Conservation (phyloP, 2,329 filamentous ascomycete genomes). For the Westerdykella aurantiaca region DNA sequence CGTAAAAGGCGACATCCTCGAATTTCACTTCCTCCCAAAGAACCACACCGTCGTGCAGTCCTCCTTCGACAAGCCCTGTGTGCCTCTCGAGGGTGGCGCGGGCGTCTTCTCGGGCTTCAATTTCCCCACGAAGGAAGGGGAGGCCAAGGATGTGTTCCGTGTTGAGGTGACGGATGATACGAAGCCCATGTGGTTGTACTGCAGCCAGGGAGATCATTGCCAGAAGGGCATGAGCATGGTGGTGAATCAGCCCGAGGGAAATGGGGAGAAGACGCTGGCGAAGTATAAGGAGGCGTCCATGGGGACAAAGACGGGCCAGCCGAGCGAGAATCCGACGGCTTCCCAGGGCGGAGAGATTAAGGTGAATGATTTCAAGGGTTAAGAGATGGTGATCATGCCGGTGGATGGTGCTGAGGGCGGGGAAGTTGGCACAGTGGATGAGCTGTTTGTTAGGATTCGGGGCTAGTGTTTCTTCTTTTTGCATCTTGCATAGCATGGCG, state of each 20-base stretch:
- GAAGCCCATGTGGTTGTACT: constrained; percentile 74
- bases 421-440: too few relatives aligned
- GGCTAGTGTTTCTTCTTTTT: too few relatives aligned
- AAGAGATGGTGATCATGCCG: too few relatives aligned
- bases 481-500: too few relatives aligned
- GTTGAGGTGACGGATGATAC: constrained; percentile 57
- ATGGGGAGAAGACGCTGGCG: constrained; percentile 19
- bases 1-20: constrained; percentile 33
- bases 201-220: constrained; percentile 62
- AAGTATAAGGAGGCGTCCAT: constrained; percentile 25
- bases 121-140: constrained; percentile 43
- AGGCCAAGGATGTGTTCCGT: constrained; percentile 51
- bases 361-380: too few relatives aligned
- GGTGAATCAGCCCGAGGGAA: constrained; percentile 50
- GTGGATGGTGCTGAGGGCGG: too few relatives aligned
- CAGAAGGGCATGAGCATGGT: constrained; percentile 67
- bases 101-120: constrained; percentile 59
- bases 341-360: constrained; percentile 19
- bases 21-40: constrained; percentile 46
- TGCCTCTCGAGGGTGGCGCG: constrained; percentile 49
- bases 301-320: constrained; percentile 17
- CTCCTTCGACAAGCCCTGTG: constrained; percentile 63
- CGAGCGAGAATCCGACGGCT: constrained; percentile 11
- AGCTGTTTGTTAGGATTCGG: too few relatives aligned
- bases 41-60: constrained; percentile 77